Conservation (phyloP, 805 yeast genomes). For the Cyberlindnera petersonii region DNA sequence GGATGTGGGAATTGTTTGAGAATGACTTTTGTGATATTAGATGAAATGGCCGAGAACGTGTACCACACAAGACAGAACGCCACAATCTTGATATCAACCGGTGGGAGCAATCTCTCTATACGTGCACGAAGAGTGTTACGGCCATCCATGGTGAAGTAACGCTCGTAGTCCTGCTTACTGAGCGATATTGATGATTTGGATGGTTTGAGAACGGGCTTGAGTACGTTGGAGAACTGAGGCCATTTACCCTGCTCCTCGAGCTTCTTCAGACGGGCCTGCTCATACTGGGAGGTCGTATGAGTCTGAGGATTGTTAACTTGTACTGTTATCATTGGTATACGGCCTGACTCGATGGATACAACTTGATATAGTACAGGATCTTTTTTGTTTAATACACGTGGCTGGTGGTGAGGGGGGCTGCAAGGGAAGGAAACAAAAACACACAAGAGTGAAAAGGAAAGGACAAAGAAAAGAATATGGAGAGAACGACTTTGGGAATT, state of each 20-base stretch:
- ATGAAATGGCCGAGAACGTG: slow-evolving; percentile 70
- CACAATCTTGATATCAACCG: slow-evolving; percentile 40
- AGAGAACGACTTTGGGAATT: too few relatives aligned
- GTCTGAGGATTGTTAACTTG: slow-evolving; percentile 15
- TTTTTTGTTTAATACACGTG: too few relatives aligned
- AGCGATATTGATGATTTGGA: slow-evolving; percentile 26
- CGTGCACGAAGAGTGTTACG: slow-evolving; percentile 12
- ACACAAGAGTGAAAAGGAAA: too few relatives aligned
- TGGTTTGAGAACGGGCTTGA: slow-evolving; percentile 20
- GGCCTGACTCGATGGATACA: too few relatives aligned
- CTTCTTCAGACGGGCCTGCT: slow-evolving; percentile 8
- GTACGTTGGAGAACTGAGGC: slow-evolving; percentile 5
- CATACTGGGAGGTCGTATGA: slow-evolving; percentile 10
- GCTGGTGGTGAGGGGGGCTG: too few relatives aligned
- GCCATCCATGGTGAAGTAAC: slow-evolving; percentile 24
- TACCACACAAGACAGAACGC: slow-evolving; percentile 76
- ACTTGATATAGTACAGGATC: too few relatives aligned
- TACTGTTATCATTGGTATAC: slow-evolving; percentile 16
- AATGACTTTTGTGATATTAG: slow-evolving; percentile 76
- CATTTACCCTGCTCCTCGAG: slow-evolving; percentile 8
- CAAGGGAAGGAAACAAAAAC: too few relatives aligned
- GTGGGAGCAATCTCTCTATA: slow-evolving; percentile 27
- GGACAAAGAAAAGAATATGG: too few relatives aligned
- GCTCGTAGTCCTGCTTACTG: slow-evolving; percentile 23
- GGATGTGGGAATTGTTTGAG: slow-evolving; percentile 71